Base-by-base conservation (phyloP, 176 grass and related monocot species). In the Paspalum vaginatum region DNA sequence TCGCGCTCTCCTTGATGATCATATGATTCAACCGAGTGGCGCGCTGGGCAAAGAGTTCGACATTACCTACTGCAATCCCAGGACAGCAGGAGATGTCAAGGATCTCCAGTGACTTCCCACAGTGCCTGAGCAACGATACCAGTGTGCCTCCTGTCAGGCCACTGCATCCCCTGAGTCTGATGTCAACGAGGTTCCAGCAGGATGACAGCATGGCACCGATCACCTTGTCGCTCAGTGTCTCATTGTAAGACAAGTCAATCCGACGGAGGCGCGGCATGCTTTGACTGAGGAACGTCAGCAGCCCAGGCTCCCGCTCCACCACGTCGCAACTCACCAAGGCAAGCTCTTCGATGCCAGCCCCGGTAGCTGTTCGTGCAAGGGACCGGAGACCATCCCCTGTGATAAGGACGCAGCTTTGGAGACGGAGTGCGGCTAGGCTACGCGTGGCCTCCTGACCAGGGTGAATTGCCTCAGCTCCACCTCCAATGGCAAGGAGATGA, bases 331-430 rank as follows among this genome's bases (percentile, higher is more conserved):
- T 95, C 56, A 98, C 95, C 21, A 98, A 68, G 18, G 95, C 92
- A 20, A 98, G 78, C 61, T 98, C 95, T 81, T 98, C 71, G 5
- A 98, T 98, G 13, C 85, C 84, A 0, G 88, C 78, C 40, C 92
- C 95, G 38, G 47, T 66, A 4, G 88, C 60, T 61, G 90, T 73
- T 17, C 75, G 73, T n/a, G 90, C 95, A 21, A 98, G 90, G n/a
- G 95, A 95, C 5, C 86, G 90, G 60, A 98, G 92, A 0, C 95
- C 92, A 13, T 95, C 92, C 45, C 95, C 92, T 4, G 95, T 95
- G 47, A 98, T 85, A 1, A 98, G 95, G 41, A 93, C 93, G 2
- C 95, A 98, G 61, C 95, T 98, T 44, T 98, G 95, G 27, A 98
- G 81, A 65, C 92, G 92, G 53, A 98, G 88, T 7, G 86, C 58